Conservation (phyloP, 192 early-diverging fungal species). For the Backusella macrospora region DNA sequence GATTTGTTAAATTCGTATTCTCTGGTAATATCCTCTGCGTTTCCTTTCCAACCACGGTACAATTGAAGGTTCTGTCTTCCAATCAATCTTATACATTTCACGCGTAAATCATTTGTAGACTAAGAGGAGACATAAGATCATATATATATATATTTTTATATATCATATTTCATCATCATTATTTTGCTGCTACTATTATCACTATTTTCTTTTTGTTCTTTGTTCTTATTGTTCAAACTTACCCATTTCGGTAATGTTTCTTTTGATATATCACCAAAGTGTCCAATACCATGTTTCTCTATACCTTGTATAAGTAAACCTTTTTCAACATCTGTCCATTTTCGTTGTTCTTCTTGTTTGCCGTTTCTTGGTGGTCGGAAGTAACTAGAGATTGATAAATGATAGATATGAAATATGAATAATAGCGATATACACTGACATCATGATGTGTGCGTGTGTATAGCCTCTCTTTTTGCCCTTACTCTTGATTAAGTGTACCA, state of each 20-base stretch:
- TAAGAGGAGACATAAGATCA: constrained; percentile 16
- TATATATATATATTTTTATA: not conserved
- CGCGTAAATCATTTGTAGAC: constrained; percentile 78
- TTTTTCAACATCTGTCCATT: constrained; percentile 87
- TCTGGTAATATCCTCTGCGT: constrained; percentile 62
- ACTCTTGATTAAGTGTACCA: constrained; percentile 89
- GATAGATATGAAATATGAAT: not conserved
- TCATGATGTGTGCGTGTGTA: constrained; percentile 12
- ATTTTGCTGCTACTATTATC: not conserved
- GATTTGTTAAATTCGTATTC: constrained; percentile 84
- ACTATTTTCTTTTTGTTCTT: not conserved
- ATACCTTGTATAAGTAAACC: constrained; percentile 77
- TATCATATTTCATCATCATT: too few relatives aligned
- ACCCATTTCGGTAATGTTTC: constrained; percentile 78
- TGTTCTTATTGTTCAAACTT: constrained; percentile 19
- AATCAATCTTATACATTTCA: constrained; percentile 83
- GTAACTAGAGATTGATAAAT: constrained; percentile 49
- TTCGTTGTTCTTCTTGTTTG: constrained; percentile 59
- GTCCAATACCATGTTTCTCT: constrained; percentile 82
- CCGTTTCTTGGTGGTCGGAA: constrained; percentile 76
- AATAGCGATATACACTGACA: not conserved
- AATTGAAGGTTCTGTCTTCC: constrained; percentile 87
- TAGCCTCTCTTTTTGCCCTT: constrained; percentile 18
- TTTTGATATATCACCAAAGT: constrained; percentile 86
- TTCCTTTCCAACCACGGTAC: constrained; percentile 85